Conservation (phyloP, 2,329 filamentous ascomycete species). For the Ampelomyces quisqualis region DNA sequence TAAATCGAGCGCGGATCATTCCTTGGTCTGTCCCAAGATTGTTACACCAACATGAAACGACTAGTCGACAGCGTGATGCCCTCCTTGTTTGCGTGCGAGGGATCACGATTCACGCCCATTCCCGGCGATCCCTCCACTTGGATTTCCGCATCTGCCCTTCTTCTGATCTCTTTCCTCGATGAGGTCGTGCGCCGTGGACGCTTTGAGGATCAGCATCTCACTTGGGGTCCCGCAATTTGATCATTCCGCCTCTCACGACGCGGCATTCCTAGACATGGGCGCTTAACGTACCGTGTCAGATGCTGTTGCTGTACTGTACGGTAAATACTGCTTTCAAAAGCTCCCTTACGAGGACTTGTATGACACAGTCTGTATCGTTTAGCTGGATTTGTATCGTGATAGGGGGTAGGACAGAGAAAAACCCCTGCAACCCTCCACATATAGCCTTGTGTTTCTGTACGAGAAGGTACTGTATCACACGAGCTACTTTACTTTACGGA, state of each 20-base stretch:
- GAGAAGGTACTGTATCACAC: too few relatives aligned
- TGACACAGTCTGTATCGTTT: too few relatives aligned
- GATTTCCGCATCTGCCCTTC: not conserved
- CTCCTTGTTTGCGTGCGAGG: constrained; percentile 5
- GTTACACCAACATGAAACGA: constrained; percentile 7
- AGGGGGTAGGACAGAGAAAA: too few relatives aligned
- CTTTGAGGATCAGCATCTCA: constrained; percentile 3
- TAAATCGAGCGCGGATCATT: constrained; percentile 6
- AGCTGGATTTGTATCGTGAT: too few relatives aligned
- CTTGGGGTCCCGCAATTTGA: constrained; percentile 8
- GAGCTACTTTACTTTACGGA: too few relatives aligned
- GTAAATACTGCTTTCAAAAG: too few relatives aligned
- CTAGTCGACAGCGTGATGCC: constrained; percentile 8
- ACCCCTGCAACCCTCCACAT: too few relatives aligned
- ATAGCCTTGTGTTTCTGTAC: too few relatives aligned
- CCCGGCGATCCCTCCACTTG: not conserved
- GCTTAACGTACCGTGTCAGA: too few relatives aligned
- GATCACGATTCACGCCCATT: constrained; percentile 1
- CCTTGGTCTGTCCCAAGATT: constrained; percentile 2
- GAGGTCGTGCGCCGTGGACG: constrained; percentile 1
- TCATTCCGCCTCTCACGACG: constrained; percentile 9
- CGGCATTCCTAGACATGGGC: constrained; percentile 7
- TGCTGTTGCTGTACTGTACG: too few relatives aligned
- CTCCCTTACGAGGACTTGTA: too few relatives aligned
- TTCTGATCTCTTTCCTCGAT: constrained; percentile 6